Percentiles rank a stretch among this genome's conserved stretches.
These are phyloP conservation scores for Pseudoscleropodium purum DNA, from an alignment of 225 moss, liverwort and hornwort species.

Conservation along the genomic window DNA sequence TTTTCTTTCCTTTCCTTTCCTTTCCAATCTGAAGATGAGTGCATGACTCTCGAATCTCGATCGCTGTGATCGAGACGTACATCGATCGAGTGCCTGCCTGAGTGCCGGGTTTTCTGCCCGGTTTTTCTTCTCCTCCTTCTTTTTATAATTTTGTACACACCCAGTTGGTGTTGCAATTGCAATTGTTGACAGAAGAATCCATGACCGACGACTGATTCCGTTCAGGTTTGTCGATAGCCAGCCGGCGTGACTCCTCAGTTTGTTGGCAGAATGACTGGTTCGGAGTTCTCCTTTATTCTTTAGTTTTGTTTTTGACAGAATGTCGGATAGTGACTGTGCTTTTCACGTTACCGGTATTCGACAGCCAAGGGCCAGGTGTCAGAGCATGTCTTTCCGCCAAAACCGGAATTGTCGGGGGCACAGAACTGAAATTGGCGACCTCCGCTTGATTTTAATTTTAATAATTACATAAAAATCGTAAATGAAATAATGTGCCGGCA, in stretches of 20 bases:
- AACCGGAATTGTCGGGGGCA: neutral
- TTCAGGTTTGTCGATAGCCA: neutral
- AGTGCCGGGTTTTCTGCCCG: neutral
- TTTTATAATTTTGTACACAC: neutral
- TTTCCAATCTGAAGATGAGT: neutral
- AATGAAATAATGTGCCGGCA: no score
- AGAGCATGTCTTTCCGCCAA: neutral
- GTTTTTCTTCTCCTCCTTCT: neutral
- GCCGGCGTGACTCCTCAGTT: neutral
- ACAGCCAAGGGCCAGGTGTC: neutral
- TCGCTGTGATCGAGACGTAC: no score
- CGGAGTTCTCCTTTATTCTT: neutral
- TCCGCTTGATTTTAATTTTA: neutral
- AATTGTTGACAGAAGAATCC: neutral
- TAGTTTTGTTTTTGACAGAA: neutral
- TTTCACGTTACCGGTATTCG: neutral
- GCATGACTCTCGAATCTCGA: no score
- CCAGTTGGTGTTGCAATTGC: neutral
- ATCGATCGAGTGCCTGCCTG: neutral
- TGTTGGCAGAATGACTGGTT: neutral
- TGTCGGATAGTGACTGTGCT: neutral
- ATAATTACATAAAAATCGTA: no score
- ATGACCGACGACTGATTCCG: neutral
- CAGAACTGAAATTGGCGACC: neutral
- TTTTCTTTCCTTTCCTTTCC: neutral